Conservation (phyloP, 495 filamentous ascomycete species). For the Lasiosphaeria ovina region DNA sequence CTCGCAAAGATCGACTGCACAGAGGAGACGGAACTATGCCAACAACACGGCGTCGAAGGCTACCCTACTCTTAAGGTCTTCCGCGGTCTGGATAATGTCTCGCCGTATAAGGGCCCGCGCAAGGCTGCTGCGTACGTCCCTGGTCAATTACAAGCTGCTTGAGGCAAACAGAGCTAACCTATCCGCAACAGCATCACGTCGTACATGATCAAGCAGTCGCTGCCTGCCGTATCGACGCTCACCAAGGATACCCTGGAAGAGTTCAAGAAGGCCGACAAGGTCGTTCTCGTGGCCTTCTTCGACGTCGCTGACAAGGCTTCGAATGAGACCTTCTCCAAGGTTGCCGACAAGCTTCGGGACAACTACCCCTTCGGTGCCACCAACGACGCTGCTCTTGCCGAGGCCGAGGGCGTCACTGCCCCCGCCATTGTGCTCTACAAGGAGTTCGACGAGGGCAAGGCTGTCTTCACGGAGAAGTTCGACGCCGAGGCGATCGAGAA, state of each 20-base stretch:
- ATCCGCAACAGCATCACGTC: conserved; percentile 72
- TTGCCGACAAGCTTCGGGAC: conserved; percentile 84
- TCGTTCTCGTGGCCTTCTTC: conserved; percentile 88
- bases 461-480: conserved; percentile 75
- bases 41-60: conserved; percentile 85
- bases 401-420: conserved; percentile 82
- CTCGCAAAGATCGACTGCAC: conserved; percentile 97
- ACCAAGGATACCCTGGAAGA: conserved; percentile 80
- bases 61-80: conserved; percentile 99
- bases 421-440: conserved; percentile 96
- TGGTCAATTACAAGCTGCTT: conserved; percentile 1
- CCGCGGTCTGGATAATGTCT: conserved; percentile 81
- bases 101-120: conserved; percentile 82
- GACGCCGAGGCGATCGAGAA: conserved; percentile 69
- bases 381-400: conserved; percentile 77
- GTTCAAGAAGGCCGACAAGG: conserved; percentile 97
- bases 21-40: conserved; percentile 87
- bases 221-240: conserved; percentile 85
- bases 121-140: conserved; percentile 79
- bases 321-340: conserved; percentile 72
- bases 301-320: conserved; percentile 79
- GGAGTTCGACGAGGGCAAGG: conserved; percentile 95
- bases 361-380: conserved; percentile 88
- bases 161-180: conserved; percentile 28
- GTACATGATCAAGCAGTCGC: conserved; percentile 98